Percentiles rank a stretch among this genome's conserved stretches.
phyloP scores from a whole-genome alignment of 169 alveolate genomes.

The Cryptosporidium meleagridis region DNA sequence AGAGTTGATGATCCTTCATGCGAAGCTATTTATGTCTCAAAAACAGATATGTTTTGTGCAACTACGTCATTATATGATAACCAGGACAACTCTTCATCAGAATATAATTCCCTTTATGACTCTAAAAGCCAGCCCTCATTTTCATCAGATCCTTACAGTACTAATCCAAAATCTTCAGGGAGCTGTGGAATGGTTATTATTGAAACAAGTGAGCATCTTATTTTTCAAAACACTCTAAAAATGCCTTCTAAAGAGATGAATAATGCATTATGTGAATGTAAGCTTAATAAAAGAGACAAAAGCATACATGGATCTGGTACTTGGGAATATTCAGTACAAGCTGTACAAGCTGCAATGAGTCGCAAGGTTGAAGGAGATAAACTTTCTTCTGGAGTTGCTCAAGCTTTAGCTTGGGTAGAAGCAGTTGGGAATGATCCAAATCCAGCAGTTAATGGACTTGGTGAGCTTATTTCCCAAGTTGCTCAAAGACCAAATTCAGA shows the following conservation, averaged over 20 bases:
- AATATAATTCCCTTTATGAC: background rate
- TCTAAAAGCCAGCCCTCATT: background rate
- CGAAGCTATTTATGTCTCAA: constrained; percentile 68
- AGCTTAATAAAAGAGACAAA: constrained; percentile 57
- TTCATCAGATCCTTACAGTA: background rate
- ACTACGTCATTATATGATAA: constrained; percentile 65
- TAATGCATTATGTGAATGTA: constrained; percentile 79
- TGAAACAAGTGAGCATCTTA: constrained; percentile 77
- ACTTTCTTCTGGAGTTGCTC: constrained; percentile 74
- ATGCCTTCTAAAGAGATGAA: constrained; percentile 78
- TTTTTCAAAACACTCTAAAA: constrained; percentile 74
- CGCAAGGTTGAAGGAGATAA: constrained; percentile 71
- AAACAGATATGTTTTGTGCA: constrained; percentile 73
- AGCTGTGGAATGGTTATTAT: constrained; percentile 77
- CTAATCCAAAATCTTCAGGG: constrained; percentile 21
- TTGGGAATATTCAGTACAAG: constrained; percentile 75
- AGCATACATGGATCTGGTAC: constrained; percentile 74
- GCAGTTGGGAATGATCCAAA: constrained; percentile 75
- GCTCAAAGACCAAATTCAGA: constrained; percentile 74
- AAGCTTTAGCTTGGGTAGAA: constrained; percentile 73
- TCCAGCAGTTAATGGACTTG: constrained; percentile 73
- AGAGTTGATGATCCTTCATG: constrained; percentile 70
- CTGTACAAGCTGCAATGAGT: constrained; percentile 69
- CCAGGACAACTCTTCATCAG: constrained; percentile 1
- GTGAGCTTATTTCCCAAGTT: constrained; percentile 68